phyloP scores from a whole-genome alignment of 345 rosid species.

The Euphorbia lathyris region DNA sequence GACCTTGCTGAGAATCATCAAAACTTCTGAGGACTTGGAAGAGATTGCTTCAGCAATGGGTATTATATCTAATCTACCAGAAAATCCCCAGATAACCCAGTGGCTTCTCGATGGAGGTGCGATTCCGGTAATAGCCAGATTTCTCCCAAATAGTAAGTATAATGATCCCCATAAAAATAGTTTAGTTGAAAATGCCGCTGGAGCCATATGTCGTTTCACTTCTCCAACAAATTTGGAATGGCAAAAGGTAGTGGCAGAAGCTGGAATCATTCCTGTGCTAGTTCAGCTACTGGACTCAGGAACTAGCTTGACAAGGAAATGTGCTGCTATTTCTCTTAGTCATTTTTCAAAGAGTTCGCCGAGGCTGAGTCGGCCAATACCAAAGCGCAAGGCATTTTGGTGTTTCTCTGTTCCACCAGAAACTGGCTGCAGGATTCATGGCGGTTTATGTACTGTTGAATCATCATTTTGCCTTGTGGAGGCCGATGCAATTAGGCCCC shows the following conservation, averaged over 20 bases:
- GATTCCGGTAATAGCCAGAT: slow-evolving; percentile 25
- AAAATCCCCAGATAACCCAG: slow-evolving; percentile 37
- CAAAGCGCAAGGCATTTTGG: slow-evolving; percentile 36
- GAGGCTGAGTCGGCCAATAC: slow-evolving; percentile 35
- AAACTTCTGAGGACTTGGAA: slow-evolving; percentile 39
- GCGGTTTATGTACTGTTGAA: slow-evolving; percentile 53
- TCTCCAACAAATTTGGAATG: slow-evolving; percentile 39
- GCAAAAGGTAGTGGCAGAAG: slow-evolving; percentile 55
- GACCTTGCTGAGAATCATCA: slow-evolving; percentile 46
- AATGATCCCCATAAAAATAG: slow-evolving; percentile 33
- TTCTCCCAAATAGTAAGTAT: slow-evolving; percentile 23
- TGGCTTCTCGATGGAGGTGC: slow-evolving; percentile 55
- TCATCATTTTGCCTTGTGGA: slow-evolving; percentile 67
- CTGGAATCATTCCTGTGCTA: slow-evolving; percentile 45
- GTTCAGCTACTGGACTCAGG: slow-evolving; percentile 49
- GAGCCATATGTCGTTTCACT: slow-evolving; percentile 55
- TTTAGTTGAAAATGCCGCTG: slow-evolving; percentile 46
- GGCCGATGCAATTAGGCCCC: slow-evolving; percentile 53
- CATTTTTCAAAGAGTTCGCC: slow-evolving; percentile 48
- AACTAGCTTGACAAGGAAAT: slow-evolving; percentile 41
- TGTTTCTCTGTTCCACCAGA: slow-evolving; percentile 51
- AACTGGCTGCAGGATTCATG: slow-evolving; percentile 43
- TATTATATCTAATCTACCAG: slow-evolving; percentile 57
- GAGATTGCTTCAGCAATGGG: slow-evolving; percentile 51
- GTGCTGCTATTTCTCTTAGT: slow-evolving; percentile 47